These are phyloP conservation scores for Telfairia occidentalis DNA, from an alignment of 331 rosid genomes.

Conservation along the genomic window DNA sequence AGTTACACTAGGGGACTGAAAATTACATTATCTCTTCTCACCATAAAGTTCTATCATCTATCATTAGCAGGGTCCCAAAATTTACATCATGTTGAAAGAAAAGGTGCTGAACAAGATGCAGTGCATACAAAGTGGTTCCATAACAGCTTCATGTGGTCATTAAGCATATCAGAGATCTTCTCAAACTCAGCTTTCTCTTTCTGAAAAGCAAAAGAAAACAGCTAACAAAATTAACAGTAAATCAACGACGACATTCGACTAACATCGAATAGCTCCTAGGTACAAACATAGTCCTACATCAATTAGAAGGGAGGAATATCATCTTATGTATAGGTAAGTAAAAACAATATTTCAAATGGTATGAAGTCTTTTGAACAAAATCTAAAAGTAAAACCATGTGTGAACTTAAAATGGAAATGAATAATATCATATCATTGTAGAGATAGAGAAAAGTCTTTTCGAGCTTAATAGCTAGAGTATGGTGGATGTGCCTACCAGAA, in stretches of 20 bases:
- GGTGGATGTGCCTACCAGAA: slow-evolving; percentile 16
- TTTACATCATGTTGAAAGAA: neutral
- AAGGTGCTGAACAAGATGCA: neutral
- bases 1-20: too few relatives aligned
- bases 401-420: too few relatives aligned
- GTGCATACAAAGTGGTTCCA: slow-evolving; percentile 28
- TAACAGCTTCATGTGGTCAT: slow-evolving; percentile 27
- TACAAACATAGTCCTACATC: neutral
- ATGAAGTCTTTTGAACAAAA: too few relatives aligned
- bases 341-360: too few relatives aligned
- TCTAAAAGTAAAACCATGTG: too few relatives aligned
- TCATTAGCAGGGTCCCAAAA: neutral
- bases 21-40: too few relatives aligned
- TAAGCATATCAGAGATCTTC: slow-evolving; percentile 31
- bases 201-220: neutral
- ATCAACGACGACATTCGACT: too few relatives aligned
- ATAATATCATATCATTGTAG: neutral
- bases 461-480: neutral
- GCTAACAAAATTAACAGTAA: neutral
- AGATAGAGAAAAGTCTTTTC: neutral
- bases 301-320: neutral
- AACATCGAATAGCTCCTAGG: too few relatives aligned
- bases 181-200: slow-evolving; percentile 1
- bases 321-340: too few relatives aligned
- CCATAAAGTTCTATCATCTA: neutral